These are phyloP conservation scores for Imleria badia DNA, from an alignment of 768 basidiomycete species.

Conservation along the genomic window DNA sequence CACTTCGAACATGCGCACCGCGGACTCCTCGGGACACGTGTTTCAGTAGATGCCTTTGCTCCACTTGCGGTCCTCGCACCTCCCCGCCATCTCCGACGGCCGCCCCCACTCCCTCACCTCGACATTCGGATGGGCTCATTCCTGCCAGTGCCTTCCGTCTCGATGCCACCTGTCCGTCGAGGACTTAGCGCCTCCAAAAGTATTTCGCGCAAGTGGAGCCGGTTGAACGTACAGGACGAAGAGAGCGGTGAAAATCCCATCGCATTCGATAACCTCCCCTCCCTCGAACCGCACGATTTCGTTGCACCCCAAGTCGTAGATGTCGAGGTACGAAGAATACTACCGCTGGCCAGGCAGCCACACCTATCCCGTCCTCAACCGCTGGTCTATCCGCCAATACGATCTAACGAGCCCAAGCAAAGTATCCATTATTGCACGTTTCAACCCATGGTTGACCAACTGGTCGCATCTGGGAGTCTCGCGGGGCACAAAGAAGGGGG, in stretches of 20 bases:
- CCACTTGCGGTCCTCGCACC: constrained; percentile 18
- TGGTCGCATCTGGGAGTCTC: constrained; percentile 20
- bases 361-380: constrained; percentile 28
- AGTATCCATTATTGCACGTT: constrained; percentile 24
- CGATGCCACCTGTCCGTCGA: constrained; percentile 7
- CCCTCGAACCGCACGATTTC: not conserved
- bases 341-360: not conserved
- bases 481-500: not conserved
- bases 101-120: constrained; percentile 14
- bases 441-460: constrained; percentile 22
- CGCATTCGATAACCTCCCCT: constrained; percentile 25
- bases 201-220: constrained; percentile 33
- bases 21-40: constrained; percentile 15
- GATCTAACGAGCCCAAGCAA: constrained; percentile 10
- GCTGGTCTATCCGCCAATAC: constrained; percentile 14
- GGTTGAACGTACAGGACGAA: constrained; percentile 25
- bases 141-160: constrained; percentile 8
- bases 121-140: not conserved
- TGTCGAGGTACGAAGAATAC: constrained; percentile 15
- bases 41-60: constrained; percentile 16
- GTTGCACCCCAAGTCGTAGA: not conserved
- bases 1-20: constrained; percentile 26
- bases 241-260: constrained; percentile 16
- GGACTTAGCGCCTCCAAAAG: constrained; percentile 8
- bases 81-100: constrained; percentile 18